Evolutionary conservation across 2,329 filamentous ascomycete genomes (phyloP), one percentile per base, ranked within the genome.

Genomic region (Aspergillus sp.): DNA sequence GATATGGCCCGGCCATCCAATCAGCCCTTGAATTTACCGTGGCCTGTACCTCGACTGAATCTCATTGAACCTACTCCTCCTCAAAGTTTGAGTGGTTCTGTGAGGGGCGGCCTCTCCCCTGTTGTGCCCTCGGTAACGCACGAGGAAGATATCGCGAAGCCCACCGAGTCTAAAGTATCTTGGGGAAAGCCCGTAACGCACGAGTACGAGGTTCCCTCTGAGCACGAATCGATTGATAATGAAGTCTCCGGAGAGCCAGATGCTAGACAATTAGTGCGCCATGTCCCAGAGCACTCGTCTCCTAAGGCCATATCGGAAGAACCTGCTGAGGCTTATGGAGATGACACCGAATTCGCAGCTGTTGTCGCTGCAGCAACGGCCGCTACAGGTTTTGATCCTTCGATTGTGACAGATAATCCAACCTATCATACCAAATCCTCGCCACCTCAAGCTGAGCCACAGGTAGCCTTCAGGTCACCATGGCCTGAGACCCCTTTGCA

Each of bases 341-440:
- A 83, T 44, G 85, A 88, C 52, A 67, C 85, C 7, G 81, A 82
- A 40, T 88, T 89, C 52, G 80, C 82, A 6, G 85, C 85, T 27
- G 81, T 78, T 3, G 66, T 88, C 37, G 83, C 84, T 45, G 86
- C 84, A 38, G 83, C 82, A 1, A 71, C 87, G 39, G 69, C 83
- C 57, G 77, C 81, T n/a, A 78, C 81, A 37, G 85, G 85, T 0
- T 88, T 89, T 50, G 77, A 87, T 55, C 79, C 83, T 5, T 77
- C 85, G 33, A 80, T 88, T 45, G 81, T 88, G 37, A 83, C 85
- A 31, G 72, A 86, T 37, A 76, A 88, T 53, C 78, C 80, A 0
- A 69, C 64, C 1, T 88, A 82, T 56, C 79, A 79, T 50, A 75
- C 73, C 40, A 80, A 84, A 27, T 76, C 80, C 42, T 85, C 82